A percentile compares a stretch with the other conserved stretches of the same genome.
Evolutionary conservation across 139 green algal species (phyloP).

Genomic region (Gonium pectorale): DNA sequence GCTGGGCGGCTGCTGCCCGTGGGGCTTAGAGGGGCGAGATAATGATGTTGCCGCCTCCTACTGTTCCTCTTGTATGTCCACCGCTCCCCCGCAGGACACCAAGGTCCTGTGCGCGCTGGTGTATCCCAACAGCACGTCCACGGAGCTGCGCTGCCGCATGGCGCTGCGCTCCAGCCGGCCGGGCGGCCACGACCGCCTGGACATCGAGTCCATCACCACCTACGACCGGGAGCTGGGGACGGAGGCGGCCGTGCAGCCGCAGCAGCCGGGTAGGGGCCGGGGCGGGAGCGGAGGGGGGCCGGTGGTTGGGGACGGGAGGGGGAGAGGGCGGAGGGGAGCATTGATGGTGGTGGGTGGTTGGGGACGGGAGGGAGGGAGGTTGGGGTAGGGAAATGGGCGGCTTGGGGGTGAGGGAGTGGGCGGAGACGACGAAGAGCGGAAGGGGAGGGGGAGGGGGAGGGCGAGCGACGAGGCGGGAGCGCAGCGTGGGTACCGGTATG

Average conservation of each 20-base stretch:
- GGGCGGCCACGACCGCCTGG: conserved; percentile 85
- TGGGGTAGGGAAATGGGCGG: not conserved
- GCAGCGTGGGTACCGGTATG: no score
- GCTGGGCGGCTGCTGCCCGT: no score
- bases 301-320: no score
- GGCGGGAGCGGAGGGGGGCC: not conserved
- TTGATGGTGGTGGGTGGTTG: not conserved
- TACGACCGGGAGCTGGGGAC: conserved; percentile 70
- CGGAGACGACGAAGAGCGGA: not conserved
- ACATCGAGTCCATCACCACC: conserved; percentile 72
- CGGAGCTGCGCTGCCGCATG: conserved; percentile 76
- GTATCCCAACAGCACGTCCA: conserved; percentile 73
- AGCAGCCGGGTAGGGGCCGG: not conserved
- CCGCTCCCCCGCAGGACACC: conserved; percentile 56
- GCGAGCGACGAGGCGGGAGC: no score
- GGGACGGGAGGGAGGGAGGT: not conserved
- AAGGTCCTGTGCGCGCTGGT: conserved; percentile 63
- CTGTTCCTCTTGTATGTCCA: not conserved
- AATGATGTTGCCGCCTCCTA: no score
- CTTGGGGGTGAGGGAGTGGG: not conserved
- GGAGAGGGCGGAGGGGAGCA: not conserved
- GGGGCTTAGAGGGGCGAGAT: no score
- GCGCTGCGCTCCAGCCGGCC: conserved; percentile 70
- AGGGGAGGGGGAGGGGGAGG: no score
- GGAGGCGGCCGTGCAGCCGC: not conserved